These are phyloP conservation scores for Diplotaxis tenuifolia DNA, from an alignment of 345 rosid species.

Conservation along the genomic window DNA sequence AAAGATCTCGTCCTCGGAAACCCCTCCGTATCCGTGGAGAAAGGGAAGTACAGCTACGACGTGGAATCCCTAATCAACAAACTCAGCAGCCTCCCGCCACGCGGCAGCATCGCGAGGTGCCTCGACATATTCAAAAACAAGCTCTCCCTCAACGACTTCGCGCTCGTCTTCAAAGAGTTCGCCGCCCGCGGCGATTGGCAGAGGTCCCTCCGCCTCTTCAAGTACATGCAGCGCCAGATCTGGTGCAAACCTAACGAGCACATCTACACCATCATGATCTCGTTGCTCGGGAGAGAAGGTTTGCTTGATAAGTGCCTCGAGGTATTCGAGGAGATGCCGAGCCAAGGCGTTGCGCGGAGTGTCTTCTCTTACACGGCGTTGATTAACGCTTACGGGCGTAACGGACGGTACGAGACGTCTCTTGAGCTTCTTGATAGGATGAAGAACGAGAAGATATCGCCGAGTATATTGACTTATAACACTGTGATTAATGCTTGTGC, in stretches of 20 bases:
- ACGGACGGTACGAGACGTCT: constrained; percentile 67
- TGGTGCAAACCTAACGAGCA: constrained; percentile 98
- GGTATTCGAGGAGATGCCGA: constrained; percentile 86
- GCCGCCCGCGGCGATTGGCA: constrained; percentile 97
- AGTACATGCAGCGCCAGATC: constrained; percentile 93
- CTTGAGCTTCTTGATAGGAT: constrained; percentile 77
- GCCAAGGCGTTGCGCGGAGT: constrained; percentile 70
- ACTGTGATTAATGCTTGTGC: constrained; percentile 89
- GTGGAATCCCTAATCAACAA: constrained; percentile 95
- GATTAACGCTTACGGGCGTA: constrained; percentile 86
- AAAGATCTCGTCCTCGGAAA: constrained; percentile 66
- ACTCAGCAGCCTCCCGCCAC: constrained; percentile 96
- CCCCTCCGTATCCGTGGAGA: constrained; percentile 75
- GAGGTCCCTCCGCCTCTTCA: constrained; percentile 84
- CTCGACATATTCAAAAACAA: constrained; percentile 82
- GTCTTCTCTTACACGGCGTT: constrained; percentile 87
- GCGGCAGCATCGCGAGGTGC: constrained; percentile 91
- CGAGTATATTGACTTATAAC: constrained; percentile 85
- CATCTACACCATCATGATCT: constrained; percentile 89
- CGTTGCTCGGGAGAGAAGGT: constrained; percentile 80
- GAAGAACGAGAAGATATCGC: constrained; percentile 74
- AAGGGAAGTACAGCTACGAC: constrained; percentile 93
- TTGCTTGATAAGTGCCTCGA: constrained; percentile 79
- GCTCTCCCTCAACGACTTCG: constrained; percentile 86
- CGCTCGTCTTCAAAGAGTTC: constrained; percentile 89